Evolutionary conservation across 2,329 filamentous ascomycete genomes (phyloP).

Genomic region (Penicillium decumbens): DNA sequence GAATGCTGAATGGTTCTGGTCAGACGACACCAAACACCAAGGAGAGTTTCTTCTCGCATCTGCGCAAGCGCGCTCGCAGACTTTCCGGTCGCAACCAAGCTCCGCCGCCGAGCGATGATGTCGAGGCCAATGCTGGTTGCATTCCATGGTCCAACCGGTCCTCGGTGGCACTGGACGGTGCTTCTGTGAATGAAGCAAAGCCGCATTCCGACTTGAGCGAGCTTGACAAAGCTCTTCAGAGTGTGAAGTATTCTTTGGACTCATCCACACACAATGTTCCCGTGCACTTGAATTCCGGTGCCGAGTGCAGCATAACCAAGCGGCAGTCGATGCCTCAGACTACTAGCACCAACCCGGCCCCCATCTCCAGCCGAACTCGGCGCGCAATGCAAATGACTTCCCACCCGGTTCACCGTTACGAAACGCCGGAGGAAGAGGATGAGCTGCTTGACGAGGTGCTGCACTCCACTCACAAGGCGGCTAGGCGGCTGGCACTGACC

Average conservation of each 20-base stretch:
- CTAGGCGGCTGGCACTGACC: slow-evolving; percentile 61
- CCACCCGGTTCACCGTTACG: slow-evolving; percentile 77
- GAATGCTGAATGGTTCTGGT: slow-evolving; percentile 76
- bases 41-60: slow-evolving; percentile 96
- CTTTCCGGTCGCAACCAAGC: slow-evolving; percentile 88
- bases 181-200: slow-evolving; percentile 46
- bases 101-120: slow-evolving; percentile 75
- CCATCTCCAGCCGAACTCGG: slow-evolving; percentile 74
- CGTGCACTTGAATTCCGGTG: slow-evolving; percentile 31
- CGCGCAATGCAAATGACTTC: slow-evolving; percentile 65
- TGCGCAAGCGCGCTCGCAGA: slow-evolving; percentile 85
- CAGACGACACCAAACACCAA: slow-evolving; percentile 73
- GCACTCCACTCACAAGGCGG: slow-evolving; percentile 68
- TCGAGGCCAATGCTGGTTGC: slow-evolving; percentile 89
- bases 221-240: slow-evolving; percentile 58
- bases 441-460: slow-evolving; percentile 89
- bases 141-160: slow-evolving; percentile 84
- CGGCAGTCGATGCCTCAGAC: slow-evolving; percentile 40
- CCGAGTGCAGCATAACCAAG: slow-evolving; percentile 29
- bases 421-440: slow-evolving; percentile 93
- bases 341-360: slow-evolving; percentile 34
- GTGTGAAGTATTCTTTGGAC: slow-evolving; percentile 57
- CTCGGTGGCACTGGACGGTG: slow-evolving; percentile 70
- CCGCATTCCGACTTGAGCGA: slow-evolving; percentile 54
- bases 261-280: slow-evolving; percentile 37